phyloP scores from a whole-genome alignment of 495 filamentous ascomycete species.

The Penicillium simplicissimum region DNA sequence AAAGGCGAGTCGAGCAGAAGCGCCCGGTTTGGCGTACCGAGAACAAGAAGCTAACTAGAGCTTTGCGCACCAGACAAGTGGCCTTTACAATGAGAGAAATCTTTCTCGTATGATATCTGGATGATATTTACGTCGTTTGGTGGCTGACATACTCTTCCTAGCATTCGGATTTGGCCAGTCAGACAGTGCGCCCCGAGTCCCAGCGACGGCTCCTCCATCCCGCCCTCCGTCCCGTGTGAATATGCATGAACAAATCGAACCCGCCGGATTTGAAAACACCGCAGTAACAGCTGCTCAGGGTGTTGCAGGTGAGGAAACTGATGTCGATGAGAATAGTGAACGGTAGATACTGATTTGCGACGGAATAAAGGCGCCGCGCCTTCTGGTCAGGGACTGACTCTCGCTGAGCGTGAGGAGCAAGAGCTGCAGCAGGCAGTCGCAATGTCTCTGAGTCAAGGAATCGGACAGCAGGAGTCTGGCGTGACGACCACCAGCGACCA shows the following conservation, averaged over 20 bases:
- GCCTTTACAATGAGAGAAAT: constrained; percentile 29
- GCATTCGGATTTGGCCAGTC: constrained; percentile 59
- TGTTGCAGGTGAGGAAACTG: constrained; percentile 22
- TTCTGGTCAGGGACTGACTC: constrained; percentile 44
- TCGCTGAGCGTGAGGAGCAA: constrained; percentile 56
- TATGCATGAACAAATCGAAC: constrained; percentile 35
- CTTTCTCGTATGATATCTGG: constrained; percentile 20
- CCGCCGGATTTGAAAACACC: constrained; percentile 10
- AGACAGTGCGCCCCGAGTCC: constrained; percentile 46
- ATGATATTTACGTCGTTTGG: neutral
- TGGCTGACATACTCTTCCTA: constrained; percentile 27
- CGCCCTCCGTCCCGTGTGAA: constrained; percentile 70
- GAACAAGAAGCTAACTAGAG: constrained; percentile 14
- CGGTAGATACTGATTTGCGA: constrained; percentile 15
- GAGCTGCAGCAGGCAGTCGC: constrained; percentile 60
- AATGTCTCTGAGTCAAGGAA: constrained; percentile 50
- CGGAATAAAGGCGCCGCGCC: constrained; percentile 31
- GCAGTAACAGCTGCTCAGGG: constrained; percentile 21
- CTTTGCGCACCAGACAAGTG: constrained; percentile 18
- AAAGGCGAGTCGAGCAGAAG: constrained; percentile 27
- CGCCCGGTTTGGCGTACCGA: neutral
- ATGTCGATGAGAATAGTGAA: constrained; percentile 1
- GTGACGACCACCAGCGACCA: constrained; percentile 44
- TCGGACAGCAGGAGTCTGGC: constrained; percentile 58
- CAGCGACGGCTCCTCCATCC: constrained; percentile 57